These are phyloP conservation scores for Phytophthora pluvialis DNA, from an alignment of 352 stramenopile genomes.

Conservation along the genomic window DNA sequence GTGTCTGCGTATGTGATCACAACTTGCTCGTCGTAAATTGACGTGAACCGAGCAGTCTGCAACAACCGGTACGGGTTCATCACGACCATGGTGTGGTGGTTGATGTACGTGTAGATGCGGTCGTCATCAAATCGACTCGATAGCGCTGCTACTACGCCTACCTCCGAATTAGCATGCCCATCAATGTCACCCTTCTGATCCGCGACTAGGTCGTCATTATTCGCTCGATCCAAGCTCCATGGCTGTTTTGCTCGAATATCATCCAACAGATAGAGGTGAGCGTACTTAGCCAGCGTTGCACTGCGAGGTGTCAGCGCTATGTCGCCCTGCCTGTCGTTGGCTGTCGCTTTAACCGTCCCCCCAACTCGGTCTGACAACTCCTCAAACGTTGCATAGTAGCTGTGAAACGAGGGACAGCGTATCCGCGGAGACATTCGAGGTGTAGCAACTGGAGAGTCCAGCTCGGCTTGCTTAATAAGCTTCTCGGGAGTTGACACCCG, in stretches of 20 bases:
- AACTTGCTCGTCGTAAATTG: constrained; percentile 84
- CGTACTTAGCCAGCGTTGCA: constrained; percentile 81
- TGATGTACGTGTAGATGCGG: constrained; percentile 69
- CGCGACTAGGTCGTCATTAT: constrained; percentile 51
- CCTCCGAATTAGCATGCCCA: constrained; percentile 5
- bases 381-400: constrained; percentile 81
- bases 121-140: constrained; percentile 51
- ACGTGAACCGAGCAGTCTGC: constrained; percentile 78
- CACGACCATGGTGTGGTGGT: constrained; percentile 66
- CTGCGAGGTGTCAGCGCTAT: constrained; percentile 61
- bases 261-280: constrained; percentile 73
- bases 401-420: constrained; percentile 72
- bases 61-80: constrained; percentile 80
- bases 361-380: constrained; percentile 37
- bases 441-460: constrained; percentile 14
- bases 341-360: constrained; percentile 6
- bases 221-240: constrained; percentile 58
- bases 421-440: constrained; percentile 38
- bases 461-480: constrained; percentile 12
- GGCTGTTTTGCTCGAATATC: constrained; percentile 59
- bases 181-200: background rate
- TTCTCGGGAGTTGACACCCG: constrained; percentile 3
- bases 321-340: background rate
- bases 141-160: constrained; percentile 27
- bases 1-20: constrained; percentile 69